These are phyloP conservation scores for Cornus florida DNA, from an alignment of 148 eudicot genomes.

Conservation along the genomic window DNA sequence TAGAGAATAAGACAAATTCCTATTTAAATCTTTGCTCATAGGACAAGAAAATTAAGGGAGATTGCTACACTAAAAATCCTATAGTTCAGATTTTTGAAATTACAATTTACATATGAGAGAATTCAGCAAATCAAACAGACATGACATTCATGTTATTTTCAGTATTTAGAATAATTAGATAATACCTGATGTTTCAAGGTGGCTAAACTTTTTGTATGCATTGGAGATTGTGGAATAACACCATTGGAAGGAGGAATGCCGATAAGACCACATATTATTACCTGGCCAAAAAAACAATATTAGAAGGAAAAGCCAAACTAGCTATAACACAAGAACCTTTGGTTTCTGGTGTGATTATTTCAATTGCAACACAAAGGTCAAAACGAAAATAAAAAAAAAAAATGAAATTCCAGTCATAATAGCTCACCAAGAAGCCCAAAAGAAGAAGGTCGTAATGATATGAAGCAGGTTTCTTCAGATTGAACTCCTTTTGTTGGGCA, in stretches of 20 bases:
- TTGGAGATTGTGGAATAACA: conserved; percentile 99
- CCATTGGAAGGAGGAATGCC: conserved; percentile 99
- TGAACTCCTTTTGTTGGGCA: conserved; percentile 93
- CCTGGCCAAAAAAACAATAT: conserved; percentile 34
- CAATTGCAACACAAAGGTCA: no score
- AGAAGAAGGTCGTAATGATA: conserved; percentile 98
- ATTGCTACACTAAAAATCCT: neutral
- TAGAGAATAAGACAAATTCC: no score
- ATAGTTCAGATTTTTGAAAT: neutral
- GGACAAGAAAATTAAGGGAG: no score
- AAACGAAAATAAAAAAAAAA: no score
- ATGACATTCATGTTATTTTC: neutral
- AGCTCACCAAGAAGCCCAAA: conserved; percentile 78
- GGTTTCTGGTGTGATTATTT: neutral
- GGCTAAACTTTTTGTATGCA: conserved; percentile 99
- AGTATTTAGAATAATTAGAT: neutral
- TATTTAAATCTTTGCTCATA: no score
- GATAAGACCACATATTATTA: conserved; percentile 79
- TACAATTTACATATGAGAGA: neutral
- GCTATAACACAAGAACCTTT: neutral
- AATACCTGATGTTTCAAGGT: conserved; percentile 95
- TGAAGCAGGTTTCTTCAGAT: conserved; percentile 90
- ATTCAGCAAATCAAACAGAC: conserved; percentile 3
- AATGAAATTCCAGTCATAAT: neutral
- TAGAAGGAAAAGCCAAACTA: neutral